These are phyloP conservation scores for Cruciata laevipes DNA, from an alignment of 257 asterid genomes.

Conservation along the genomic window DNA sequence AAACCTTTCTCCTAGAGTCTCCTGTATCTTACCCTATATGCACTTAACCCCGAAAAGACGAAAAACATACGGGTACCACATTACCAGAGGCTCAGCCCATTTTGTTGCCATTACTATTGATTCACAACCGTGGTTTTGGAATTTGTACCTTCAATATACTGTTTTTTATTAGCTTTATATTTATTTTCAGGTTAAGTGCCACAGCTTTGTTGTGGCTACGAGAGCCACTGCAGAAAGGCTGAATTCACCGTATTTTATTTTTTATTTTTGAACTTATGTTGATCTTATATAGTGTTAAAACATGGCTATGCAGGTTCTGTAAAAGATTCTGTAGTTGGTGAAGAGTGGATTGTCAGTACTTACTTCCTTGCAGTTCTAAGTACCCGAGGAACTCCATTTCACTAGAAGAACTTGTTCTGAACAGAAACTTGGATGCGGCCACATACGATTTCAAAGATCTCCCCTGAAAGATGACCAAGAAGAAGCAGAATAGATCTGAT, in stretches of 20 bases:
- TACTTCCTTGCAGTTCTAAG: constrained; percentile 75
- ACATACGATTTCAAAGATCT: constrained; percentile 51
- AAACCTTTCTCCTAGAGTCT: too few relatives aligned
- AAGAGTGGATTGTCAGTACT: constrained; percentile 78
- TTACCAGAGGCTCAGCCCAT: too few relatives aligned
- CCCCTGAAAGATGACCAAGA: constrained; percentile 37
- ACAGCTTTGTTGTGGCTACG: constrained; percentile 89
- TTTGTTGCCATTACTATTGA: too few relatives aligned
- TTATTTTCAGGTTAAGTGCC: constrained; percentile 70
- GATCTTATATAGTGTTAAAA: constrained; percentile 1
- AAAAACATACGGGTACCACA: too few relatives aligned
- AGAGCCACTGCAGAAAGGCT: constrained; percentile 93
- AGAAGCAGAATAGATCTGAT: constrained; percentile 35
- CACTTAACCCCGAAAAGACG: too few relatives aligned
- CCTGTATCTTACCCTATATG: too few relatives aligned
- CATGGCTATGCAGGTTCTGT: constrained; percentile 66
- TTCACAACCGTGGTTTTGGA: too few relatives aligned
- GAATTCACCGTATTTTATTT: too few relatives aligned
- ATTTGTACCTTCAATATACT: neutral
- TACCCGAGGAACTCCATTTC: constrained; percentile 84
- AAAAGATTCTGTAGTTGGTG: constrained; percentile 94
- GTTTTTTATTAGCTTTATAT: neutral
- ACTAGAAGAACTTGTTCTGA: constrained; percentile 52
- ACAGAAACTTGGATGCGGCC: constrained; percentile 5
- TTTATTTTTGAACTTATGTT: neutral